Base-by-base conservation (phyloP, 2,329 filamentous ascomycete species). In the Fusarium anthophilum region DNA sequence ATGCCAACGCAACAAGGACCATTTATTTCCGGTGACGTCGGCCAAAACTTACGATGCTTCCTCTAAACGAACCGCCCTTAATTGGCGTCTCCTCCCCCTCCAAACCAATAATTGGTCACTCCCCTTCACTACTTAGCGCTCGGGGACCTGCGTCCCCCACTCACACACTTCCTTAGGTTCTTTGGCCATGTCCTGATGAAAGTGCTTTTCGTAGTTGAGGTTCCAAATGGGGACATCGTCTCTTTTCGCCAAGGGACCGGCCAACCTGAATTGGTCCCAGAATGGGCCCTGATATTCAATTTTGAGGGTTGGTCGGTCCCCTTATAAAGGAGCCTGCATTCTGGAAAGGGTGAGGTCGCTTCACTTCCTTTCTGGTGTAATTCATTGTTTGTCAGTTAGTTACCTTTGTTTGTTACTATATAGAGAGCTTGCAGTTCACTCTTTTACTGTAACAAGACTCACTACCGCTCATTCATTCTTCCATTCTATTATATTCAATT, bases 321-420 rank as follows among this genome's bases (percentile, higher is more conserved):
- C 71, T 74, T 69, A 64, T 74, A 69, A 74, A 74, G 67, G 71
- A 74, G 67, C 58, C 41, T 69, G 24, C 50, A 55, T 62, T 56
- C 55, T 60, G 56, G 24, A 41, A 38, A 63, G 57, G 66, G 57
- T 38, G 44, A 62, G 22, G 22, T 41, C 45, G 24, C n/a, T 57
- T 63, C 37, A 30, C n/a, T 57, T 67, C 37, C 51, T 55, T 68
- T 51, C 26, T 54, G 45, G 22, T 45, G 53, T 53, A 38, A 32
- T 30, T 63, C 57, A 56, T 48, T 32, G 38, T 64, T 57, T 54
- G 51, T 65, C 35, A 59, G 47, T 66, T 51, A 22, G 47, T 66
- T 51, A 20, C 56, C 35, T 54, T 61, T 43, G 48, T 44, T 44
- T 44, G 32, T 24, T 64, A 35, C 55, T 72, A 74, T 74, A 74